phyloP scores from a whole-genome alignment of 2,329 filamentous ascomycete species.

The Neoascochyta sp. region DNA sequence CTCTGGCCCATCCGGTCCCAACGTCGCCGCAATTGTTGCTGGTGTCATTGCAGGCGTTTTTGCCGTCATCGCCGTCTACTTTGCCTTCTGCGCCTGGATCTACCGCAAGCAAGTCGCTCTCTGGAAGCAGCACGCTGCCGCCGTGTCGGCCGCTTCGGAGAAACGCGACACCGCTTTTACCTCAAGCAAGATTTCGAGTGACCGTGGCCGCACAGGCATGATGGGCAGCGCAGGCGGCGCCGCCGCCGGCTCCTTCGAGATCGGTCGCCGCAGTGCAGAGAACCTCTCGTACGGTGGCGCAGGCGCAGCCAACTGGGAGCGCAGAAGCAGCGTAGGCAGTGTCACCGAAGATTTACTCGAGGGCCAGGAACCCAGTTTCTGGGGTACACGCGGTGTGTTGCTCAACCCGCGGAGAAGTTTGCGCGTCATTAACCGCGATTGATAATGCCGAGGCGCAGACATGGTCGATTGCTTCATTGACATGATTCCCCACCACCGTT shows the following conservation, averaged over 20 bases:
- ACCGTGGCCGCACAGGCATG: constrained; percentile 16
- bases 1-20: constrained; percentile 36
- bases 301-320: constrained; percentile 24
- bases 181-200: constrained; percentile 23
- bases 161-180: constrained; percentile 34
- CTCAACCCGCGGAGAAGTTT: constrained; percentile 65
- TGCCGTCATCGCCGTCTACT: constrained; percentile 59
- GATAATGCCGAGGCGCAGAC: too few relatives aligned
- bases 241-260: constrained; percentile 18
- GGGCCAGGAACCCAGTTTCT: constrained; percentile 67
- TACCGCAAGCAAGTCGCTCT: constrained; percentile 67
- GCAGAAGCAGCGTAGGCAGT: constrained; percentile 45
- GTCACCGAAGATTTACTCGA: constrained; percentile 57
- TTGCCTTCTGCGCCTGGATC: constrained; percentile 69
- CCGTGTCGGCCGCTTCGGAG: constrained; percentile 55
- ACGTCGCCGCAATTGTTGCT: constrained; percentile 55
- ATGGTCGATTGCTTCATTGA: too few relatives aligned
- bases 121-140: constrained; percentile 66
- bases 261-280: constrained; percentile 13
- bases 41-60: constrained; percentile 64
- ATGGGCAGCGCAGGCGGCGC: constrained; percentile 16
- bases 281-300: constrained; percentile 15
- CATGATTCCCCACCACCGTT: too few relatives aligned
- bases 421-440: constrained; percentile 63
- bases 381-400: constrained; percentile 57